Conservation (phyloP, 2,329 filamentous ascomycete species). For the Leptographium flavum region DNA sequence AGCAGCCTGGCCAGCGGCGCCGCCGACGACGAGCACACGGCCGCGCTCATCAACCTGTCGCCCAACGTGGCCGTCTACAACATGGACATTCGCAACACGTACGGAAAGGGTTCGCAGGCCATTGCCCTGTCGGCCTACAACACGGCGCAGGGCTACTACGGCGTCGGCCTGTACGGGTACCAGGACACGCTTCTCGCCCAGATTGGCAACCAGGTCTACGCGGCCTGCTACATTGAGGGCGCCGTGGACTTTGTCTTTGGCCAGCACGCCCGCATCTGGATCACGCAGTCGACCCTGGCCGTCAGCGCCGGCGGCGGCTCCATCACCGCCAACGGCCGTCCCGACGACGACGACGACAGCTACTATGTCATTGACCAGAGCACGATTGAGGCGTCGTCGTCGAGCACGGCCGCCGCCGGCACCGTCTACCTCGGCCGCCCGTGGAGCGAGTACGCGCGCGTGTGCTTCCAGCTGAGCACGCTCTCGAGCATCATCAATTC, state of each 20-base stretch:
- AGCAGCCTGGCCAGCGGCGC: conserved; percentile 31
- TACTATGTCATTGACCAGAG: conserved; percentile 33
- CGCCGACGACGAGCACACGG: conserved; percentile 34
- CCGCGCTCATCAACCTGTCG: conserved; percentile 28
- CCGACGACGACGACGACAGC: conserved; percentile 19
- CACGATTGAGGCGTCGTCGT: conserved; percentile 17
- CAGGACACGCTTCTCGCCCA: conserved; percentile 36
- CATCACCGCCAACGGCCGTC: conserved; percentile 13
- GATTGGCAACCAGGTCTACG: conserved; percentile 31
- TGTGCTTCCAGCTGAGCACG: conserved; percentile 31
- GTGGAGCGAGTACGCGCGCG: conserved; percentile 30
- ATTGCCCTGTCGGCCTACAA: conserved; percentile 30
- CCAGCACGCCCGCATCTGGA: conserved; percentile 16
- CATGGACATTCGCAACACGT: conserved; percentile 35
- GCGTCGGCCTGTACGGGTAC: conserved; percentile 28
- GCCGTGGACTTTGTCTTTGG: conserved; percentile 20
- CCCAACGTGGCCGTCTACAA: conserved; percentile 47
- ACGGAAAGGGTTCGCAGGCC: conserved; percentile 31
- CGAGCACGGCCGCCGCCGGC: conserved; percentile 23
- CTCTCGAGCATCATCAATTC: conserved; percentile 42
- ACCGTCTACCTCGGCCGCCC: conserved; percentile 43
- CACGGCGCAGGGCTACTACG: conserved; percentile 31
- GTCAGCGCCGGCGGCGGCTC: conserved; percentile 20
- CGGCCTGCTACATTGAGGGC: conserved; percentile 23
- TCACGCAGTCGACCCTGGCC: conserved; percentile 15